Base-by-base conservation (phyloP, 2,329 filamentous ascomycete genomes). In the Volutella citrinella region DNA sequence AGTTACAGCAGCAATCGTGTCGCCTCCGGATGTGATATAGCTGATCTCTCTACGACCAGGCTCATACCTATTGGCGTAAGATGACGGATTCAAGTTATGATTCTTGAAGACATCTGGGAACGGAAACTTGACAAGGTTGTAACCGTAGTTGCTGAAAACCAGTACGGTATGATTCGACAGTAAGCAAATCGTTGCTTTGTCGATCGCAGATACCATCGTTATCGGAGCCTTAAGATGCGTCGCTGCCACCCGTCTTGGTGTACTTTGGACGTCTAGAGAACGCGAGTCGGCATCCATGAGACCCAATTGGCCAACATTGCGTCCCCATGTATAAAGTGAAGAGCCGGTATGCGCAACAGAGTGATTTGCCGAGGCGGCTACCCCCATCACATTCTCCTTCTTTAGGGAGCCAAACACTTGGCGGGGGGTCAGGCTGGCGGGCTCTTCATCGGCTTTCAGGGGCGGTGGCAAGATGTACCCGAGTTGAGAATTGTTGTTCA, bases 111-210 rank as follows among this genome's bases (percentile, higher is more conserved):
- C 76, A 45, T 90, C 85, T 3, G 69, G 66, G 20, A 87, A 69
- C 0, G 88, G 86, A 44, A 97, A 95, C 27, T 80, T 81, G 34
- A 97, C 73, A 45, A 88, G 87, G n/a, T 89, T 88, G 57, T 95
- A 97, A 5, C 91, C 91, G 53, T 95, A 97, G 48, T 94, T 94
- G 1, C 89, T 91, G 51, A 98, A 95, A 0, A 98, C 83, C 72
- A 86, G 94, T 9, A 97, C 88, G 14, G 89, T 88, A 48, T 86
- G 82, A 49, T 89, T 95, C 30, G 89, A 84, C 4, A 98, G 74
- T 18, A 98, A 66, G 43, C 89, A 84, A 3, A 84, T 82, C 0
- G 93, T 96, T 7, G 93, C 93, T 46, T 82, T 83, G 55, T 97
- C 91, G 38, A 94, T 95, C 5, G 90, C 91, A 1, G 87, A 85